Percentiles rank a stretch among this genome's conserved stretches.
phyloP scores from a whole-genome alignment of 768 basidiomycete genomes.

The Tulasnella sp. region DNA sequence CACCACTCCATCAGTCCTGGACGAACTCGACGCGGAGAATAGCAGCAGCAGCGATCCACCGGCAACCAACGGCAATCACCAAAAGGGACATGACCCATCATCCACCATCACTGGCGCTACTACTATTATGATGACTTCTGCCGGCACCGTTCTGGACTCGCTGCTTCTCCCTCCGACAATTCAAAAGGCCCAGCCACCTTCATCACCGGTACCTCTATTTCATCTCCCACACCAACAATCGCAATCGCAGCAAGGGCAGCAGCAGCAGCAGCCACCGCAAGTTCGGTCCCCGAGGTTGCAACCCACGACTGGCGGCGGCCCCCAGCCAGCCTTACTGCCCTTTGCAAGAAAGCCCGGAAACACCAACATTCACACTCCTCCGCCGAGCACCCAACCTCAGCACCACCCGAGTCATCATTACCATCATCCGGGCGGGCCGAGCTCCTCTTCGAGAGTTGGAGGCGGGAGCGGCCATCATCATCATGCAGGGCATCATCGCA shows the following conservation, averaged over 20 bases:
- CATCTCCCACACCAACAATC: not conserved
- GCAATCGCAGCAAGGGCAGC: not conserved
- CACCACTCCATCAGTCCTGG: constrained; percentile 20
- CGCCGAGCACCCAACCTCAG: not conserved
- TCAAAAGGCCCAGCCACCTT: not conserved
- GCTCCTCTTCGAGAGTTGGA: not conserved
- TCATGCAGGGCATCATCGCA: not conserved
- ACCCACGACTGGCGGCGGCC: not conserved
- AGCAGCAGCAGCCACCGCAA: not conserved
- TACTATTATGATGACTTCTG: not conserved
- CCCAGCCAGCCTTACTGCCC: not conserved
- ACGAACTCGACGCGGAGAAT: constrained; percentile 17
- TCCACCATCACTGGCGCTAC: not conserved
- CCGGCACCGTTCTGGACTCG: not conserved
- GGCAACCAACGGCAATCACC: not conserved
- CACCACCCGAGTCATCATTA: not conserved
- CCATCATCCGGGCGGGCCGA: not conserved
- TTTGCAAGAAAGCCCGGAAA: not conserved
- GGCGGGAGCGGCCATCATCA: not conserved
- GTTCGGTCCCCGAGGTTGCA: not conserved
- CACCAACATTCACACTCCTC: not conserved
- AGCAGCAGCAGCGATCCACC: not conserved
- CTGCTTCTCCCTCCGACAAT: not conserved
- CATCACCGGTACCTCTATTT: not conserved
- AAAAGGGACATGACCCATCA: not conserved